phyloP scores from a whole-genome alignment of 2,329 filamentous ascomycete genomes.

The Colletotrichum somersetense region DNA sequence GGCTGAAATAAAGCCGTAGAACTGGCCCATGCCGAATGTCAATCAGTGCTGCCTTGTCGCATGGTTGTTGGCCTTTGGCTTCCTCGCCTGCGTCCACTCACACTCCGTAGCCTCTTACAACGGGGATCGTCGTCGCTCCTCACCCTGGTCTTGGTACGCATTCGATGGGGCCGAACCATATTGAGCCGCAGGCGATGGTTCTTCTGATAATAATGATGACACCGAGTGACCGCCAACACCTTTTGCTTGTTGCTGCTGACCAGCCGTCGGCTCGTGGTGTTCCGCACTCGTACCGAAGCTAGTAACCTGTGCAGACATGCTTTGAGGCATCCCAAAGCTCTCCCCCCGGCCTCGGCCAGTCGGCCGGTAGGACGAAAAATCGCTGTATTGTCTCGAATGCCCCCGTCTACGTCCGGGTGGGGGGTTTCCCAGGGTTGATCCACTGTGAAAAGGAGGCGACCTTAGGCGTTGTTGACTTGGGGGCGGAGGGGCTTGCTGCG shows the following conservation, averaged over 20 bases:
- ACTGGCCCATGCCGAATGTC: conserved; percentile 45
- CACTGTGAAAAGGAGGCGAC: conserved; percentile 65
- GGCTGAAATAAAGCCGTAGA: conserved; percentile 49
- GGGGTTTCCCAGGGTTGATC: conserved; percentile 65
- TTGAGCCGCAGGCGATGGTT: conserved; percentile 47
- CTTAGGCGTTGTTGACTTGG: conserved; percentile 61
- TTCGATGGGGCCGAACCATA: conserved; percentile 10
- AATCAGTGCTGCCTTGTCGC: conserved; percentile 47
- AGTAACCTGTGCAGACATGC: conserved; percentile 52
- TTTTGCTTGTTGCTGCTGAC: conserved; percentile 44
- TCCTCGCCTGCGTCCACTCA: conserved; percentile 45
- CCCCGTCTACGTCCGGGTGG: conserved; percentile 67
- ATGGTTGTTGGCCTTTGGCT: conserved; percentile 49
- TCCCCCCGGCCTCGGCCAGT: conserved; percentile 54
- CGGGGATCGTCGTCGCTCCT: conserved; percentile 31
- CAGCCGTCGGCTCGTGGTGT: conserved; percentile 31
- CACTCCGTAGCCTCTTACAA: conserved; percentile 10
- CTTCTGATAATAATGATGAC: conserved; percentile 59
- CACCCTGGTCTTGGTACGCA: conserved; percentile 43
- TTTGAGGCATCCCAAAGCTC: conserved; percentile 50
- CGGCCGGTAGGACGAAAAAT: conserved; percentile 65
- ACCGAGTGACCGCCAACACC: conserved; percentile 53
- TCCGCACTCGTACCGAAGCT: conserved; percentile 52
- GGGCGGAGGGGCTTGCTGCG: conserved; percentile 60
- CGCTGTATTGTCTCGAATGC: conserved; percentile 75